Percentiles rank a stretch among this genome's conserved stretches.
Conservation (phyloP, 805 yeast species). For the Ogataea polymorpha region DNA sequence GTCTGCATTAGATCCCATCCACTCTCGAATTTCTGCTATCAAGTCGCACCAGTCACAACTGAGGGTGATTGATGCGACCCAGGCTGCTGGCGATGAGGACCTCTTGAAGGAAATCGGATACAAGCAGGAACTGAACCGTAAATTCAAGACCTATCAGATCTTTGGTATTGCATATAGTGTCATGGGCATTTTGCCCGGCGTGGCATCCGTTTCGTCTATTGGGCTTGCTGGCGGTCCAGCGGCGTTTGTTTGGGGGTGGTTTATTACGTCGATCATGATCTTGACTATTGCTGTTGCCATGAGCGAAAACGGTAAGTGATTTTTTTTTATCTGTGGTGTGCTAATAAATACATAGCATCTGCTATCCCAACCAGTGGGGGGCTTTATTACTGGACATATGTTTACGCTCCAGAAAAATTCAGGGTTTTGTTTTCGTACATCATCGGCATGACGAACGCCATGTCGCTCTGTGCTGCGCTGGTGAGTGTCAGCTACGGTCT, state of each 20-base stretch:
- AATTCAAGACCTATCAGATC: constrained; percentile 57
- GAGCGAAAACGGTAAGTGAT: constrained; percentile 40
- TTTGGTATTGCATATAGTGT: constrained; percentile 73
- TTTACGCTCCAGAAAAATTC: constrained; percentile 55
- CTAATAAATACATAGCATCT: constrained; percentile 37
- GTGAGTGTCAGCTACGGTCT: constrained; percentile 71
- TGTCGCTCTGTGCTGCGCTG: constrained; percentile 63
- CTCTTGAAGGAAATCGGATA: constrained; percentile 60
- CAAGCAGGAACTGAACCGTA: constrained; percentile 62
- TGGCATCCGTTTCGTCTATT: constrained; percentile 50
- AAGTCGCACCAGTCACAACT: constrained; percentile 16
- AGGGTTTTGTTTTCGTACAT: constrained; percentile 56
- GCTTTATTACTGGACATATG: constrained; percentile 63
- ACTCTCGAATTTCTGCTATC: constrained; percentile 4
- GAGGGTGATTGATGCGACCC: constrained; percentile 26
- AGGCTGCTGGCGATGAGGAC: constrained; percentile 30
- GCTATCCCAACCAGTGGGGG: constrained; percentile 78
- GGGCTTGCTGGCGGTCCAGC: constrained; percentile 64
- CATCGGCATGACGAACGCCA: constrained; percentile 64
- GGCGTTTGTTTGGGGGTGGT: constrained; percentile 73
- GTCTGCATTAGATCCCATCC: constrained; percentile 3
- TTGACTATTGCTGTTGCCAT: constrained; percentile 57
- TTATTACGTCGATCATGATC: constrained; percentile 52
- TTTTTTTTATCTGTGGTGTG: not conserved
- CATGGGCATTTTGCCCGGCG: constrained; percentile 68